Evolutionary conservation across 352 stramenopile genomes (phyloP), one percentile per base, ranked within the genome.

Genomic region (Globisporangium iwayamae): DNA sequence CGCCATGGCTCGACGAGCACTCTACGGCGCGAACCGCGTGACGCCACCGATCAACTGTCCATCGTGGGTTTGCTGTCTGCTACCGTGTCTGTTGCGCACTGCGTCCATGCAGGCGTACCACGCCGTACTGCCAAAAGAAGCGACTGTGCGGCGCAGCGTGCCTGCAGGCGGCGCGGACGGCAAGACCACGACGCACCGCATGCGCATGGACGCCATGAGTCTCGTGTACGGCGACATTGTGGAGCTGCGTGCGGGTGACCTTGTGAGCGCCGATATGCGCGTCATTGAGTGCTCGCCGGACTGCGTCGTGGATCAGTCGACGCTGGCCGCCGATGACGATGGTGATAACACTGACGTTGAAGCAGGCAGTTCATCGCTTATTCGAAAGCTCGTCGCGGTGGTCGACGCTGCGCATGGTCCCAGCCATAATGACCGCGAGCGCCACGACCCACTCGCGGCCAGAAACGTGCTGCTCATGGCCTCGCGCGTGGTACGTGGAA

Each of bases 221-320:
- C 79, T 98, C 32, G 93, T 98, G 13, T 75, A 83, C 30, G 94
- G 94, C 20, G 96, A 98, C 61, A 78, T 98, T n/a, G 85, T 98
- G 39, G 81, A 95, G 62, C 73, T 98, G 45, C 80, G 90, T 43
- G 85, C 71, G 39, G 91, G 91, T 0, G 93, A 98, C 64, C 67
- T 95, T 16, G 86, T 98, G 9, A 89, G 90, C 16, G 96, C 94
- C 0, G 96, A 98, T 65, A 58, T 92, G 59, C 81, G 86, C 60
- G 75, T 96, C 10, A 65, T 93, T 43, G 79, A 91, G 66, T 93
- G 83, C 73, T 93, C 86, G 14, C 53, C 70, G 16, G 81, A 96
- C 71, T 94, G 83, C 51, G 60, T 88, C 20, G 79, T 93, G 57
- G 81, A 93, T 58, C 83, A 91, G 57, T 67, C 71, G 56, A 73